Conservation (phyloP, 1,284 basidiomycete genomes). For the Boletus semigastroideus region DNA sequence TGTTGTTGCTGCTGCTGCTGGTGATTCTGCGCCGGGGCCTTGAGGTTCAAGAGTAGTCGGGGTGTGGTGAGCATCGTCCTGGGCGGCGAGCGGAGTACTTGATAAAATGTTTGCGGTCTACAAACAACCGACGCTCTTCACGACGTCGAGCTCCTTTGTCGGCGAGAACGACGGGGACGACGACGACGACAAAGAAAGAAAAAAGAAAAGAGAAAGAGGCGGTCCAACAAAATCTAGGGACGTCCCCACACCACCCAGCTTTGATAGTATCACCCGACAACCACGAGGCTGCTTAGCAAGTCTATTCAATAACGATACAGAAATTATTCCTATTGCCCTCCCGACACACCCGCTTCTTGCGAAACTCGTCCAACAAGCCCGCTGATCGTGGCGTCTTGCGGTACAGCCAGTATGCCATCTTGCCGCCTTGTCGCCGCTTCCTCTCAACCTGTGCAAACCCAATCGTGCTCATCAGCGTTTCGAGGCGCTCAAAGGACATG, state of each 20-base stretch:
- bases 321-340: constrained; percentile 82
- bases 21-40: constrained; percentile 16
- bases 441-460: constrained; percentile 64
- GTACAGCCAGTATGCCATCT: constrained; percentile 78
- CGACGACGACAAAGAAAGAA: constrained; percentile 3
- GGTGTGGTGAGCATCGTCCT: constrained; percentile 34
- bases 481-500: constrained; percentile 58
- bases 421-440: constrained; percentile 64
- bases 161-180: no score
- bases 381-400: constrained; percentile 37
- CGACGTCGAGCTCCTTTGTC: constrained; percentile 8
- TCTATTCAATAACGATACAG: constrained; percentile 46
- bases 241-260: constrained; percentile 1
- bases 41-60: constrained; percentile 34
- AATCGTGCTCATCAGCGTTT: constrained; percentile 55
- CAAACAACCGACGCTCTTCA: constrained; percentile 29
- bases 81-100: constrained; percentile 15
- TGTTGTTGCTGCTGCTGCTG: constrained; percentile 23
- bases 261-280: constrained; percentile 4
- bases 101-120: constrained; percentile 21
- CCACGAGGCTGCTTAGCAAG: constrained; percentile 1
- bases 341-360: constrained; percentile 59
- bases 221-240: constrained; percentile 6
- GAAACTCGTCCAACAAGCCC: constrained; percentile 32
- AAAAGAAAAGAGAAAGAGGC: constrained; percentile 4